Evolutionary conservation across 768 basidiomycete genomes (phyloP), one percentile per base, ranked within the genome.

Genomic region (Lentinula edodes): DNA sequence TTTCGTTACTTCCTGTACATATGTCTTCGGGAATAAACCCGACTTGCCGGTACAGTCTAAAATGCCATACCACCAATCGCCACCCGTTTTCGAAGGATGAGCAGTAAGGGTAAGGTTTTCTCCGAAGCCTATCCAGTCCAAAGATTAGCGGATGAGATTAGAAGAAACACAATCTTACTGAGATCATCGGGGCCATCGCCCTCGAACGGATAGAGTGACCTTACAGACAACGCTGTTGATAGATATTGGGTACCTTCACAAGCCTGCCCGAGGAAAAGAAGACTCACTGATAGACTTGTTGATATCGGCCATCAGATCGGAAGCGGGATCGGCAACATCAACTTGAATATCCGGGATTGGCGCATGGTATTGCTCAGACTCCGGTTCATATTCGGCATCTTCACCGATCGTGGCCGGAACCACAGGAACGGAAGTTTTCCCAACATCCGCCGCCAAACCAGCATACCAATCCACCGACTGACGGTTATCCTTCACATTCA

Each of bases 41-140:
- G 82, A 78, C 68, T 82, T 85, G 18, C 89, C 87, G 57, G 79
- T 83, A 59, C 78, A 84, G 36, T 87, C 74, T 15, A 83, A 71
- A 4, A 79, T 90, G 32, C 94, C 95, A 70, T 90, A 91, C 92
- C 93, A 96, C 97, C 97, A 98, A 64, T 93, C 92, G 42, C 90
- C 86, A 18, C 82, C 85, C 36, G 86, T 78, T 72, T 91, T 96
- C 16, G 95, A 92, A 0, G 95, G 93, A 72, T 96, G 84, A 10
- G 91, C 94, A 38, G 77, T 73, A 12, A 98, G 75, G 54, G 95
- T 80, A 28, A 87, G 68, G 71, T 98, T 94, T 69, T 90, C 87
- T 28, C 73, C 82, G 74, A 99, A 98, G 18, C 82, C 90, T 95
- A 55, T 9, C 60, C 41, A 67, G n/a, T 48, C 7, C 46, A 36